Conservation (phyloP, 306 rosid species). For the Benincasa hispida region DNA sequence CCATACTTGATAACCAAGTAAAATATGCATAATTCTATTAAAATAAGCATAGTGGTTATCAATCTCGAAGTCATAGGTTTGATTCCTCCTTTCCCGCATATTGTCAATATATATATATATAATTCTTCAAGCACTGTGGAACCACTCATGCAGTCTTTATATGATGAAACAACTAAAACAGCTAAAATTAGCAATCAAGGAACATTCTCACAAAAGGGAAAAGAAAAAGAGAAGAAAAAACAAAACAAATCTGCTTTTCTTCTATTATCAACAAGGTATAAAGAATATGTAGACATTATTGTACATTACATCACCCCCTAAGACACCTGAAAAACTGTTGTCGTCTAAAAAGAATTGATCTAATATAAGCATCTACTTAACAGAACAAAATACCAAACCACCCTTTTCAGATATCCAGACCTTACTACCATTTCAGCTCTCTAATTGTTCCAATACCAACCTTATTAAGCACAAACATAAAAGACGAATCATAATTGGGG, state of each 20-base stretch:
- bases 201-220: not conserved
- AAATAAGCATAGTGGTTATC: too few species aligned
- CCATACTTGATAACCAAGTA: not conserved
- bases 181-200: not conserved
- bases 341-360: slow-evolving; percentile 12
- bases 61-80: too few species aligned
- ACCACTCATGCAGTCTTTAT: not conserved
- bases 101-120: too few species aligned
- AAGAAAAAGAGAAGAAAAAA: not conserved
- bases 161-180: not conserved
- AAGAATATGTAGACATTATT: slow-evolving; percentile 6
- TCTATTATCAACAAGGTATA: slow-evolving; percentile 8
- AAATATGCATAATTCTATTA: too few species aligned
- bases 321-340: not conserved
- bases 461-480: not conserved
- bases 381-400: not conserved
- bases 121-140: not conserved
- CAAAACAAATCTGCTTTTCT: slow-evolving; percentile 1
- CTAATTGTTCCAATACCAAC: not conserved
- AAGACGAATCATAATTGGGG: not conserved
- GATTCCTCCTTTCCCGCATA: too few species aligned
- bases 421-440: not conserved
- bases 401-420: not conserved
- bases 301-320: slow-evolving; percentile 8
- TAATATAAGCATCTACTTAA: not conserved